A percentile compares a stretch with the other conserved stretches of the same genome.
Conservation (phyloP, 495 filamentous ascomycete species). For the Penicillium dipodomyicola region DNA sequence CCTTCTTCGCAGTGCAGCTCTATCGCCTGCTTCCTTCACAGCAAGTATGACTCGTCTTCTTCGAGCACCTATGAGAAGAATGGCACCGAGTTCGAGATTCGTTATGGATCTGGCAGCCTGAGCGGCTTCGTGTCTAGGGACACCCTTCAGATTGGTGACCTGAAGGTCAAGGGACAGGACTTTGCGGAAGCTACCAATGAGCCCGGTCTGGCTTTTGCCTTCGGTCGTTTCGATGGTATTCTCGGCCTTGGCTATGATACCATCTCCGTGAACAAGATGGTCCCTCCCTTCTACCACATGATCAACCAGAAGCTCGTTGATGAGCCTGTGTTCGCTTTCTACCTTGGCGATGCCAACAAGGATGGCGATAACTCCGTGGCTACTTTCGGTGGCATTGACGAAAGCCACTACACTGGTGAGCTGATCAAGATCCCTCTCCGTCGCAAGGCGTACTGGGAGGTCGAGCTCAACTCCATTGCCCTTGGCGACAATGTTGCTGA, state of each 20-base stretch:
- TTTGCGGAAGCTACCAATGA: conserved; percentile 95
- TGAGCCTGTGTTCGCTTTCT: conserved; percentile 94
- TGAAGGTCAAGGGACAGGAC: conserved; percentile 80
- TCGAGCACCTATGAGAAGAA: conserved; percentile 95
- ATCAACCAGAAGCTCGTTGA: conserved; percentile 84
- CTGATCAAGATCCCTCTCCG: conserved; percentile 89
- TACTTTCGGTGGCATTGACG: conserved; percentile 87
- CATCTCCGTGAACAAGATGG: conserved; percentile 93
- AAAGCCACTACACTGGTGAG: conserved; percentile 83
- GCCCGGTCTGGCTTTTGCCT: conserved; percentile 96
- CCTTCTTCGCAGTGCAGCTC: conserved; percentile 86
- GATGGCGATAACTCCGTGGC: conserved; percentile 79
- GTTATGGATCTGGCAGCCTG: conserved; percentile 92
- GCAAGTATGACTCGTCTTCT: conserved; percentile 86
- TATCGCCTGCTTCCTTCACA: conserved; percentile 97
- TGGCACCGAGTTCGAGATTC: conserved; percentile 87
- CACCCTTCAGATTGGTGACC: conserved; percentile 78
- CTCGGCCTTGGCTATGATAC: conserved; percentile 91
- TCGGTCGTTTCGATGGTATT: conserved; percentile 97
- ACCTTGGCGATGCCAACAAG: conserved; percentile 74
- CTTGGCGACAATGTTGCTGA: conserved; percentile 82
- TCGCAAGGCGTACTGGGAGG: conserved; percentile 99
- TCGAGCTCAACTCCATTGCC: conserved; percentile 86
- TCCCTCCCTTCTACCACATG: conserved; percentile 96
- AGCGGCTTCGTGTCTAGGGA: conserved; percentile 94